A percentile compares a stretch with the other conserved stretches of the same genome.
Conservation (phyloP, 208 protist species). For the Herpetomonas tarakana region DNA sequence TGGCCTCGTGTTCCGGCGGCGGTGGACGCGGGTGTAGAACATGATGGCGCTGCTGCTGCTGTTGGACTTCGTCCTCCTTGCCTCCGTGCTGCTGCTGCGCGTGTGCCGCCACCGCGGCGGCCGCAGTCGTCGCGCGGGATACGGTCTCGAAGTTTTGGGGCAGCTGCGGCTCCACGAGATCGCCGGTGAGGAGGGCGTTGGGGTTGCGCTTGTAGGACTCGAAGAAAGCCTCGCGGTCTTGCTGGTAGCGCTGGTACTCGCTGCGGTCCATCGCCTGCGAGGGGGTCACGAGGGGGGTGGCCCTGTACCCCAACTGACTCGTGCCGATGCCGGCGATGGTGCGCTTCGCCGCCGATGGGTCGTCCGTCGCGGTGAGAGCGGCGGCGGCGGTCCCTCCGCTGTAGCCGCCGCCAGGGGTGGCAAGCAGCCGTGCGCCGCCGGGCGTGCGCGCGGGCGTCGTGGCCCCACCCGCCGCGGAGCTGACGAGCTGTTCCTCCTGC, state of each 20-base stretch:
- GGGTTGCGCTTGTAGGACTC: slow-evolving; percentile 15
- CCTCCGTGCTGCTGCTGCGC: too few relatives aligned
- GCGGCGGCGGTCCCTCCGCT: slow-evolving; percentile 2
- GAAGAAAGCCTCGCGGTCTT: slow-evolving; percentile 66
- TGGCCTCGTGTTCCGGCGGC: too few relatives aligned
- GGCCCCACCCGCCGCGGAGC: not conserved
- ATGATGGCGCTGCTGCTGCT: too few relatives aligned
- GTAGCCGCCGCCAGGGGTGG: not conserved
- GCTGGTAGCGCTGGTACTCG: slow-evolving; percentile 49
- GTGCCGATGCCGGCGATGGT: slow-evolving; percentile 49
- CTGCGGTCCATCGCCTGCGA: slow-evolving; percentile 22
- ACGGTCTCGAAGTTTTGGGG: too few relatives aligned
- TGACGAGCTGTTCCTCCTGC: slow-evolving; percentile 18
- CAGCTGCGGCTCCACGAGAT: not conserved
- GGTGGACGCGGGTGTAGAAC: too few relatives aligned
- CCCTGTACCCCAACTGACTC: slow-evolving; percentile 35
- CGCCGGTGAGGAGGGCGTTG: not conserved
- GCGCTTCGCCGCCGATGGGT: slow-evolving; percentile 13
- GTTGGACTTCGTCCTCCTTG: too few relatives aligned
- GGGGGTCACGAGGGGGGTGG: slow-evolving; percentile 52
- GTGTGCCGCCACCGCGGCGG: too few relatives aligned
- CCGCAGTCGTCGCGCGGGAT: too few relatives aligned
- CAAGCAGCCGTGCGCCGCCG: slow-evolving; percentile 9
- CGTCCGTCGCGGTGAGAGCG: slow-evolving; percentile 1
- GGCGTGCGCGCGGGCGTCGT: slow-evolving; percentile 7